These are phyloP conservation scores for Aspergillus carbonarius DNA, from an alignment of 2,329 filamentous ascomycete species.

Conservation along the genomic window DNA sequence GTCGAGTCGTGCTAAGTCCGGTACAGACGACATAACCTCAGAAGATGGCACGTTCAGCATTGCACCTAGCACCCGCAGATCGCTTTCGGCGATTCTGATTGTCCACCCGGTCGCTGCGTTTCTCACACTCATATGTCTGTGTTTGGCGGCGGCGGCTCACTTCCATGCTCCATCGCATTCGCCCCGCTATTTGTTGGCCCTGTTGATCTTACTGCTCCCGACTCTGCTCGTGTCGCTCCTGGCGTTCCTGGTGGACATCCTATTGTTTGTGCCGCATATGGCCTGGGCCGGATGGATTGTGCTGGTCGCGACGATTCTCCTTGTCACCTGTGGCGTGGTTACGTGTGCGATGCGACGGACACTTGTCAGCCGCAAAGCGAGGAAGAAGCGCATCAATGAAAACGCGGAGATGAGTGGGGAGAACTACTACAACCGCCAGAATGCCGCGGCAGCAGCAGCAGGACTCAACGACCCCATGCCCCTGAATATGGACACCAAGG, in stretches of 20 bases:
- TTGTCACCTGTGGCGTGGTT: slow-evolving; percentile 76
- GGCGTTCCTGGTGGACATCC: slow-evolving; percentile 87
- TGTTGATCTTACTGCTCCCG: slow-evolving; percentile 83
- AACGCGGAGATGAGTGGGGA: slow-evolving; percentile 97
- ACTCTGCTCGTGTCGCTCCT: slow-evolving; percentile 80
- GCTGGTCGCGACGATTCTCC: slow-evolving; percentile 80
- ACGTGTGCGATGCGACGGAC: slow-evolving; percentile 95
- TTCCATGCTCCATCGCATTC: slow-evolving; percentile 88
- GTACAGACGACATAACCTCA: slow-evolving; percentile 38
- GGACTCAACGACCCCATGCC: slow-evolving; percentile 19
- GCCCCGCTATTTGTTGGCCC: slow-evolving; percentile 76
- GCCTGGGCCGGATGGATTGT: slow-evolving; percentile 95
- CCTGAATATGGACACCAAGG: slow-evolving; percentile 54
- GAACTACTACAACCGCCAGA: slow-evolving; percentile 75
- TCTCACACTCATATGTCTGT: slow-evolving; percentile 79
- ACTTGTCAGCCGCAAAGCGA: slow-evolving; percentile 85
- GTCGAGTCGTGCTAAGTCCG: slow-evolving; percentile 10
- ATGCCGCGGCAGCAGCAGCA: slow-evolving; percentile 34
- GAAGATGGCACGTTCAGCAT: slow-evolving; percentile 57
- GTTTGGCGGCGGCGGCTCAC: slow-evolving; percentile 76
- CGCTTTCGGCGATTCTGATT: slow-evolving; percentile 84
- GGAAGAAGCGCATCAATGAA: slow-evolving; percentile 85
- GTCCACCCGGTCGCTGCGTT: slow-evolving; percentile 89
- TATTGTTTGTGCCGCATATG: slow-evolving; percentile 91
- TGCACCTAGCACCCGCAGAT: slow-evolving; percentile 63